Evolutionary conservation across 306 rosid species (phyloP).

Genomic region (Fragaria ananassa): DNA sequence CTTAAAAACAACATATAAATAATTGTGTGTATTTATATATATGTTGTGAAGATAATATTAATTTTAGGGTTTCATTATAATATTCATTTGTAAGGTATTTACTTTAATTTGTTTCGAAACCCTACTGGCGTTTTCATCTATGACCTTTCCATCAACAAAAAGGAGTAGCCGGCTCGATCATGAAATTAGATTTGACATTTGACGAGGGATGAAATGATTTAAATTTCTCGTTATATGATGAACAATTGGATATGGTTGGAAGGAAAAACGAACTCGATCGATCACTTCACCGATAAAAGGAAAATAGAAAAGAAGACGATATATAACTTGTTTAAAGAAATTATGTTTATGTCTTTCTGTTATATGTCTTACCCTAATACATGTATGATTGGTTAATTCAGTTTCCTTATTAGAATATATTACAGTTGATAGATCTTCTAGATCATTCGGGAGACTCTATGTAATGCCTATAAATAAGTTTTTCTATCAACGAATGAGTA

Average conservation of each 20-base stretch:
- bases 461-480: too few species aligned
- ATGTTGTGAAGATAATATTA: background rate
- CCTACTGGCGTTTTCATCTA: background rate
- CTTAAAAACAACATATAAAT: background rate
- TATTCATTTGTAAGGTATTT: background rate
- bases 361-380: too few species aligned
- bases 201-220: background rate
- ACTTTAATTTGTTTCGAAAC: background rate
- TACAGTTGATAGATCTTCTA: too few species aligned
- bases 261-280: background rate
- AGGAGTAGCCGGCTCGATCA: background rate
- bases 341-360: too few species aligned
- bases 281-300: background rate
- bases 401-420: too few species aligned
- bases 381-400: too few species aligned
- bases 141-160: background rate
- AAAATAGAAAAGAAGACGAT: background rate
- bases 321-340: too few species aligned
- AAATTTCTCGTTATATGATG: background rate
- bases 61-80: background rate
- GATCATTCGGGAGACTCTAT: too few species aligned
- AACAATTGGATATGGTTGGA: background rate
- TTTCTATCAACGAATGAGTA: too few species aligned
- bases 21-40: background rate
- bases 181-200: background rate